These are phyloP conservation scores for Rusavskia elegans DNA, from an alignment of 495 filamentous ascomycete species.

Conservation along the genomic window DNA sequence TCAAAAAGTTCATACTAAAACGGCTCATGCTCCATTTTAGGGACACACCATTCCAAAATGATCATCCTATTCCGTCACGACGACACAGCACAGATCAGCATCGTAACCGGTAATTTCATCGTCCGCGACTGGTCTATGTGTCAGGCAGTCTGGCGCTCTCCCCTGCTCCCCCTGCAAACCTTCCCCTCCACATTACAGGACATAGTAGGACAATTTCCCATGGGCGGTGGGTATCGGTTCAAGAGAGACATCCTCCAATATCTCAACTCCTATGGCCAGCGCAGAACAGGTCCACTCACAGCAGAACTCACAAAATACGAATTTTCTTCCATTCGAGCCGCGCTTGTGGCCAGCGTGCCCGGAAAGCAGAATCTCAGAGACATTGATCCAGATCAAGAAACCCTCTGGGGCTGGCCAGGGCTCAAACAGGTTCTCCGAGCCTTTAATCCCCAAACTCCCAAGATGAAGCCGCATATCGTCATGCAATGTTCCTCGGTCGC, in stretches of 20 bases:
- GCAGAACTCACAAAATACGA: slow-evolving; percentile 46
- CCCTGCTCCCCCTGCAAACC: slow-evolving; percentile 41
- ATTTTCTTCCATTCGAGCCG: slow-evolving; percentile 53
- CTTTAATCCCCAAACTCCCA: slow-evolving; percentile 22
- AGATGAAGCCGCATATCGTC: slow-evolving; percentile 40
- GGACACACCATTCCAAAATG: slow-evolving; percentile 78
- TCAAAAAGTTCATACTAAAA: no score
- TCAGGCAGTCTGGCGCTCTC: slow-evolving; percentile 72
- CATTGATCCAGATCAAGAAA: slow-evolving; percentile 24
- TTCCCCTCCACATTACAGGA: background rate
- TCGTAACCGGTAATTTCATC: slow-evolving; percentile 88
- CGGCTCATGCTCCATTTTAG: background rate
- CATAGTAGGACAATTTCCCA: background rate
- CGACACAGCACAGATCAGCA: slow-evolving; percentile 60
- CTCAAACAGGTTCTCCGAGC: slow-evolving; percentile 41
- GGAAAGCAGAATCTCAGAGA: slow-evolving; percentile 36
- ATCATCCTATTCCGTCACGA: slow-evolving; percentile 68
- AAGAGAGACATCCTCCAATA: slow-evolving; percentile 64
- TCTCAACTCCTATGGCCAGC: slow-evolving; percentile 47
- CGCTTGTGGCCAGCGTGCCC: slow-evolving; percentile 63
- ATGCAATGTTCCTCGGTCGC: slow-evolving; percentile 74
- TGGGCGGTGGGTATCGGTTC: slow-evolving; percentile 54
- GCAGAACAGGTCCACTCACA: slow-evolving; percentile 34
- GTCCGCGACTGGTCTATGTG: slow-evolving; percentile 71
- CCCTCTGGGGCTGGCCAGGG: slow-evolving; percentile 60